Percentiles rank a stretch among this genome's conserved stretches.
Conservation (phyloP, 345 rosid species). For the Heritiera fomes region DNA sequence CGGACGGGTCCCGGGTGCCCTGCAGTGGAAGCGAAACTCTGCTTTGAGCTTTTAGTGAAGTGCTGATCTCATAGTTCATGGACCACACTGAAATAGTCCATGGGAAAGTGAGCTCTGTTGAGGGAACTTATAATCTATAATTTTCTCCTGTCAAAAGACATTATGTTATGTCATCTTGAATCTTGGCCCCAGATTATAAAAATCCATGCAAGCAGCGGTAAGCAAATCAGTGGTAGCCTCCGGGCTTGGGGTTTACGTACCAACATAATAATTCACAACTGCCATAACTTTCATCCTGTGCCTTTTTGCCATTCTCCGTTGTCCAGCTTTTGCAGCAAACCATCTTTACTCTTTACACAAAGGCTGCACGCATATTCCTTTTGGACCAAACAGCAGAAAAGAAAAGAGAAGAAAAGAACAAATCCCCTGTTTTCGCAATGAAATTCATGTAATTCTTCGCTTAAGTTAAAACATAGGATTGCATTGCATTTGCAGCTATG, state of each 20-base stretch:
- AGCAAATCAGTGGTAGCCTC: neutral
- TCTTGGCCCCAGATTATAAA: neutral
- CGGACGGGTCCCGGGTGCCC: neutral
- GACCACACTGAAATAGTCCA: constrained; percentile 19
- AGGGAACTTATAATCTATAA: too few relatives aligned
- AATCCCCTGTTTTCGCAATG: neutral
- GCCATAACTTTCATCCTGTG: neutral
- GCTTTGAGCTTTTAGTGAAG: neutral
- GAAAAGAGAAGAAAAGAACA: too few relatives aligned
- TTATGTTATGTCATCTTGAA: neutral
- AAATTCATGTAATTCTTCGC: constrained; percentile 7
- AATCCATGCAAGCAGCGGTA: neutral
- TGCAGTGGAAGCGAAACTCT: constrained; percentile 4
- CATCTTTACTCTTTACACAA: constrained; percentile 21
- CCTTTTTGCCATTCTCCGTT: constrained; percentile 1
- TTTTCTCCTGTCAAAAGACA: neutral
- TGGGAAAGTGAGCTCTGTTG: constrained; percentile 5
- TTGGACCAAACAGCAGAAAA: constrained; percentile 21
- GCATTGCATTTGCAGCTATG: constrained; percentile 1
- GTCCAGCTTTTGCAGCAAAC: constrained; percentile 24
- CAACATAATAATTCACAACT: constrained; percentile 14
- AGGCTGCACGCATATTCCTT: constrained; percentile 28
- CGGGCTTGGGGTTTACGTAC: neutral
- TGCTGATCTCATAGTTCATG: constrained; percentile 14
- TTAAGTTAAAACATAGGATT: constrained; percentile 18